These are phyloP conservation scores for Cadophora luteo-olivacea DNA, from an alignment of 2,329 filamentous ascomycete genomes.

Conservation along the genomic window DNA sequence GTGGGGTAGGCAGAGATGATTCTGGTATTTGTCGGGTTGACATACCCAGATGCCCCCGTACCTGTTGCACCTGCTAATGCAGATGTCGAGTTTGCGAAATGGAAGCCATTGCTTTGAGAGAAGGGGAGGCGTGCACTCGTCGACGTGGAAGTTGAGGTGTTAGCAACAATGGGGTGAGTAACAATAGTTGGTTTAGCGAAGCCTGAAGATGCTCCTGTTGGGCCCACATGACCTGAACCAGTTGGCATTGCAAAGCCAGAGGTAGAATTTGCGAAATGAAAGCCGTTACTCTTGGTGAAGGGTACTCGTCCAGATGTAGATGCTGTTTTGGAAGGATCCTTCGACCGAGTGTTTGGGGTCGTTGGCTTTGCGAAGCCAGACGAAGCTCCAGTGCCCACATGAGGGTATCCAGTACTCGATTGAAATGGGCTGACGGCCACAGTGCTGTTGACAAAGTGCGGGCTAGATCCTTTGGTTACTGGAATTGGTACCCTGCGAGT, in stretches of 20 bases:
- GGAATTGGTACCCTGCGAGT: not conserved
- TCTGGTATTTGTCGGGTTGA: conserved; percentile 1
- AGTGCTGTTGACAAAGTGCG: conserved; percentile 2
- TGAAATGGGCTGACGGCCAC: not conserved
- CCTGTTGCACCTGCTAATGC: no score
- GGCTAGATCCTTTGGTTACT: conserved; percentile 5
- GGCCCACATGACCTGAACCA: not conserved
- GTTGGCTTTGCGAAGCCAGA: not conserved
- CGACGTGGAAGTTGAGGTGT: no score
- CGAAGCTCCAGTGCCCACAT: not conserved
- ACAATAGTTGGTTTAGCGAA: not conserved
- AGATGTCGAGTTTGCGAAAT: no score
- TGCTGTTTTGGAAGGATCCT: not conserved
- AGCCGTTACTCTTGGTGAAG: no score
- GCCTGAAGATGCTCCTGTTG: not conserved
- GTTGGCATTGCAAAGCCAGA: not conserved
- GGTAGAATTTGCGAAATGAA: not conserved
- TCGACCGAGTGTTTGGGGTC: not conserved
- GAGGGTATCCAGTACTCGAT: not conserved
- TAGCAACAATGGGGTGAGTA: no score
- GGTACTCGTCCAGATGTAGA: not conserved
- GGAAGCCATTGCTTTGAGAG: no score
- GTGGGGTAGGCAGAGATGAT: not conserved
- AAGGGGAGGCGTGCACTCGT: no score
- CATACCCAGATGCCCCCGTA: not conserved